Base-by-base conservation (phyloP, 1,284 basidiomycete genomes). In the Trametes hirsuta region DNA sequence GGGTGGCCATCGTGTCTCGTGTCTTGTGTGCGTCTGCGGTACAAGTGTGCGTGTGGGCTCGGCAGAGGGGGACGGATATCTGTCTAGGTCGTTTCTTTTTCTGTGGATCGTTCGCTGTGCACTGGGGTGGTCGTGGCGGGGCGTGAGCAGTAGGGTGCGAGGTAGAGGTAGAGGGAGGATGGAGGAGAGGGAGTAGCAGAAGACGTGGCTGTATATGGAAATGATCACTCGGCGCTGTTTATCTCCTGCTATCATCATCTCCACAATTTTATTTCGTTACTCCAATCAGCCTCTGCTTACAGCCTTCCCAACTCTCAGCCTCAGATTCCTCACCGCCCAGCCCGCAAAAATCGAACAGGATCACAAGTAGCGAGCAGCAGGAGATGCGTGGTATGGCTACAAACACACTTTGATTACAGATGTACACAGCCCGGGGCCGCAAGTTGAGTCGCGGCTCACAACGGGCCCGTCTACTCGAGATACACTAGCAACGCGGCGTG, bases 391-490 rank as follows among this genome's bases (percentile, higher is more conserved):
- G 52, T 65, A 62, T 46, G 47, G 65, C 64, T 70, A 70, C 67
- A 70, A 58, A 68, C 61, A 66, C 60, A 53, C 30, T 55, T 63
- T 53, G 47, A 60, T 65, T 62, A 61, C 47, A 59, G 58, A 54
- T 60, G 54, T 63, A 66, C 68, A 65, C 52, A 59, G 64, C 66
- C 69, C 65, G 65, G 60, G 58, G 47, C 65, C 68, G 68, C 69
- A 70, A 70, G 69, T 70, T 70, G 69, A 70, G 69, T 70, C 69
- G 68, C 69, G 65, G 65, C 60, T 55, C 58, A 54, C 61, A 49
- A 51, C 61, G 61, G 64, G 55, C 62, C 34, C 48, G 25, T 59
- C 53, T 60, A 61, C 56, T 57, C 58, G 55, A 30, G 18, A 51
- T 59, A 65, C 63, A 62, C 58, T 62, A 60, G 41, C 15, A 34